Base-by-base conservation (phyloP, 805 yeast species). In the Kodamaea lidongshanica region DNA sequence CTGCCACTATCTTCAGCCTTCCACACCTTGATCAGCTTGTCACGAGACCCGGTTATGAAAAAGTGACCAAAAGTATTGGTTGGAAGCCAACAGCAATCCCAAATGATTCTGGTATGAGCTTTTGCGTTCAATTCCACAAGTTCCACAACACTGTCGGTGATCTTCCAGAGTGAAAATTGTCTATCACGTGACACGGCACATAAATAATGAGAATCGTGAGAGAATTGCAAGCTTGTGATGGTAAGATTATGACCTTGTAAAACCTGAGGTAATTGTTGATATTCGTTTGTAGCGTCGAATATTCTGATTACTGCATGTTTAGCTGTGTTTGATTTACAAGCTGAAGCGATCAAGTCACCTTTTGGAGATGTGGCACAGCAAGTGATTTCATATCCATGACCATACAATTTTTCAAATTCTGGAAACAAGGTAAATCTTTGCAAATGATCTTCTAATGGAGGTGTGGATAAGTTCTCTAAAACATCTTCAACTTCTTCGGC, bases 341-440 rank as follows among this genome's bases (percentile, higher is more conserved):
- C 83, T 6, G 94, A 77, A 2, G 96, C 96, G 25, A 92, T 67
- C 15, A 80, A 52, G 20, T 58, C 51, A 9, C 74, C 70, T 44
- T 72, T 77, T 4, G 79, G 75, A 6, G 86, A 74, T 1, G 77
- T 70, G 31, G 83, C 94, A 22, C 87, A 68, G 25, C 89, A 71
- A 0, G 86, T 75, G 21, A 88, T 76, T 52, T 94, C 99, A 56
- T 86, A 94, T 6, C 99, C 99, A 54, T 92, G 99, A 0, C 99
- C 99, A 48, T 92, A 92, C 25, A 92, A 57, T 52, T 92, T 92
- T 46, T 92, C 98, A 33, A 80, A 62, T 50, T 92, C 99, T 0
- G 98, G 98, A 80, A 94, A 92, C 31, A 92, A 62, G 0, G 97
- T 84, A 49, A 79, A 85, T 47, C 97, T 70, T 52, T 92, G 97